phyloP scores from a whole-genome alignment of 371 early-diverging fungal genomes.

The Mortierella sp. region DNA sequence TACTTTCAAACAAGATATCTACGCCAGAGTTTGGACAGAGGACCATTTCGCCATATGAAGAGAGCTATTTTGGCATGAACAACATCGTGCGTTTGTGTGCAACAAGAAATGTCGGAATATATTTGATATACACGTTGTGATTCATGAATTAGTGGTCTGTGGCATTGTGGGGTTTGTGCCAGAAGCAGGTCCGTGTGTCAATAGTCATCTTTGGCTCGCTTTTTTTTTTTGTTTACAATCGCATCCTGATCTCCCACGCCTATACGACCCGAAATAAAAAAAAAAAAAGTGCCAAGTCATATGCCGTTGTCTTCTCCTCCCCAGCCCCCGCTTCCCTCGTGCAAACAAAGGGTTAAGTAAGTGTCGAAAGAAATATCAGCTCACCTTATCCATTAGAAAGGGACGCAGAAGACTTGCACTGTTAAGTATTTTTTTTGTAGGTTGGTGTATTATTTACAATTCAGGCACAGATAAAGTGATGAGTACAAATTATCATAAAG shows the following conservation, averaged over 20 bases:
- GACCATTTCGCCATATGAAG: conserved; percentile 52
- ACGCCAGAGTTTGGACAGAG: conserved; percentile 49
- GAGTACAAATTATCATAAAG: not conserved
- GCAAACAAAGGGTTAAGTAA: not conserved
- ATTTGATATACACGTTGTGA: not conserved
- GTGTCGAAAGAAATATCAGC: not conserved
- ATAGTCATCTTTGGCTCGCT: no score
- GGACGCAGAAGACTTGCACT: conserved; percentile 54
- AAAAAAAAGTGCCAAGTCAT: not conserved
- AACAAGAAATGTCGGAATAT: not conserved
- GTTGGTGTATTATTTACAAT: no score
- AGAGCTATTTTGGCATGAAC: conserved; percentile 20
- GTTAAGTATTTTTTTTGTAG: not conserved
- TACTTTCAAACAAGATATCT: conserved; percentile 50
- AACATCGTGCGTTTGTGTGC: not conserved
- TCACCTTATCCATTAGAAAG: conserved; percentile 54
- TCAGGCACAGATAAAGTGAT: not conserved
- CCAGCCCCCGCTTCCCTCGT: no score
- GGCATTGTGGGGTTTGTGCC: not conserved
- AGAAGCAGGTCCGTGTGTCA: conserved; percentile 6
- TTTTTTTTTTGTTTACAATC: not conserved
- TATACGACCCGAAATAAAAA: not conserved
- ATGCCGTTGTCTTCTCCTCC: not conserved
- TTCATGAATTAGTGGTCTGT: conserved; percentile 9
- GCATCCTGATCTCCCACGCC: conserved; percentile 17